These are phyloP conservation scores for Friedmanniomyces simplex DNA, from an alignment of 495 filamentous ascomycete species.

Conservation along the genomic window DNA sequence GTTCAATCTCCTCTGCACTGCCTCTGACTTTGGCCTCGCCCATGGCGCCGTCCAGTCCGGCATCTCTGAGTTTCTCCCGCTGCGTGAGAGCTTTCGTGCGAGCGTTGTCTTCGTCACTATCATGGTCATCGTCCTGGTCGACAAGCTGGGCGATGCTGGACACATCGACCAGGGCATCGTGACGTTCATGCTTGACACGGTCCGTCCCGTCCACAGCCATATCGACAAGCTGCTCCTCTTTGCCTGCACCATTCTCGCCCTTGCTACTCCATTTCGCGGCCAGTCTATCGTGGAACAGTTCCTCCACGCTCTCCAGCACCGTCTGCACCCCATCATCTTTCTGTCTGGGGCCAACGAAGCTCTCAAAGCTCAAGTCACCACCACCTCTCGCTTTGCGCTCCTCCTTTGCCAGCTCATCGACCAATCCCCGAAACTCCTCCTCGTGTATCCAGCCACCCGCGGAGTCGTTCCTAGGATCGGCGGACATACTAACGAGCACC, in stretches of 20 bases:
- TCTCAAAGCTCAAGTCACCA: conserved; percentile 46
- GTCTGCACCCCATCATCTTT: conserved; percentile 58
- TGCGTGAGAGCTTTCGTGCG: conserved; percentile 17
- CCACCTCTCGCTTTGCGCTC: conserved; percentile 47
- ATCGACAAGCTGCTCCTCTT: neutral
- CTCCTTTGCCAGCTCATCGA: conserved; percentile 49
- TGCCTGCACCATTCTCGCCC: neutral
- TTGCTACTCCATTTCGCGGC: neutral
- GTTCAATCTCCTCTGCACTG: conserved; percentile 1
- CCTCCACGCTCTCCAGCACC: conserved; percentile 68
- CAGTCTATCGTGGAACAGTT: conserved; percentile 66
- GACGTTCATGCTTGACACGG: neutral
- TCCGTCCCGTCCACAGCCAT: neutral
- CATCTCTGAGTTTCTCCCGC: conserved; percentile 13
- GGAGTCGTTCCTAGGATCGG: conserved; percentile 57
- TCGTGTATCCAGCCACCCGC: conserved; percentile 81
- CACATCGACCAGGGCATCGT: conserved; percentile 38
- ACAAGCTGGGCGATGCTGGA: conserved; percentile 35
- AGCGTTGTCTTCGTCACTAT: conserved; percentile 43
- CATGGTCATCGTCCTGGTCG: conserved; percentile 33
- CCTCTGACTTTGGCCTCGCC: conserved; percentile 12
- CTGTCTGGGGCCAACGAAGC: conserved; percentile 44
- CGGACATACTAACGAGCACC: conserved; percentile 75
- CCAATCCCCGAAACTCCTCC: conserved; percentile 61
- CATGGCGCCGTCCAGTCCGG: neutral